phyloP scores from a whole-genome alignment of 75 land plant genomes.

The Cupressus sempervirens region DNA sequence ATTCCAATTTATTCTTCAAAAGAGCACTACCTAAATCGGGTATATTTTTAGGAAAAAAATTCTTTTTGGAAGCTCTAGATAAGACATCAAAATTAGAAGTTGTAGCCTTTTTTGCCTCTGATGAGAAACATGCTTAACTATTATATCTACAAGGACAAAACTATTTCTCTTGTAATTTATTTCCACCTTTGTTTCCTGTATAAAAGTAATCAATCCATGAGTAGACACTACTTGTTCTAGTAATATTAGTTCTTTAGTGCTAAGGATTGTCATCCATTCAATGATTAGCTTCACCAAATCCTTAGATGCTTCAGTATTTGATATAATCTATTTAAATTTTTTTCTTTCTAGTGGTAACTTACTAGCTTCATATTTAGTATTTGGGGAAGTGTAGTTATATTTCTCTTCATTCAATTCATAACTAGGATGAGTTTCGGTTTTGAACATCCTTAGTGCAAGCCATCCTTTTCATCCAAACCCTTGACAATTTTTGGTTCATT shows the following conservation, averaged over 20 bases:
- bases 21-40: constrained; percentile 27
- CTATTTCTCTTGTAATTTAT: constrained; percentile 5
- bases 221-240: constrained; percentile 33
- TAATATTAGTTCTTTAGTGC: constrained; percentile 15
- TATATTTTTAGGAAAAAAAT: not conserved
- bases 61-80: not conserved
- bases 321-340: not conserved
- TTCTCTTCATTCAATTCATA: constrained; percentile 11
- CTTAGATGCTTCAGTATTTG: not conserved
- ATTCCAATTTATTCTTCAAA: constrained; percentile 16
- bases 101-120: constrained; percentile 20
- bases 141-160: constrained; percentile 17
- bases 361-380: not conserved
- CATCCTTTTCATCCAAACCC: not conserved
- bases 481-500: constrained; percentile 12
- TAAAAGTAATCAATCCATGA: constrained; percentile 33
- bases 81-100: not conserved
- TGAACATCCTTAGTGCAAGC: constrained; percentile 8
- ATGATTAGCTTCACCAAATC: constrained; percentile 17
- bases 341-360: not conserved
- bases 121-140: constrained; percentile 30
- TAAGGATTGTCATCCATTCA: constrained; percentile 17
- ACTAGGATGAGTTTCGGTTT: constrained; percentile 20
- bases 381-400: not conserved
- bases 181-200: constrained; percentile 25